Evolutionary conservation across 139 green algal species (phyloP), one percentile per base, ranked within the genome.

Genomic region (Mesostigma viride): DNA sequence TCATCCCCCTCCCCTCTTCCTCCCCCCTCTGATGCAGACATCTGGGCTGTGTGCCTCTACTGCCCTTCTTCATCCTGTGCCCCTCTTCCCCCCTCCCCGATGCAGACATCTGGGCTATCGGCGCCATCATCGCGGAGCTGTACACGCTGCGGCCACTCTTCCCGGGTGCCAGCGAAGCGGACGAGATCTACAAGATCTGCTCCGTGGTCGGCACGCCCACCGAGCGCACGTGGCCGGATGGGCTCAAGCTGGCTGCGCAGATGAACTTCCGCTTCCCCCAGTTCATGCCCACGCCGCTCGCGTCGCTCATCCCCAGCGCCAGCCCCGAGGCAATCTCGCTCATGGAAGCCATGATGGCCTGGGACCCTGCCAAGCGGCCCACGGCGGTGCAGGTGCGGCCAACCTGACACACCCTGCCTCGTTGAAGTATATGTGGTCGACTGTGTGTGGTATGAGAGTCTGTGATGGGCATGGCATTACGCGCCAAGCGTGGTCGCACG

Each of bases 141-240:
- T 95, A 90, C 83, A 93, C 87, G 26, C 85, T 97, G 73, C 79
- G 86, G 17, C 91, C 91, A 20, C 82, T 97, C 26, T 96, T 97
- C 61, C 87, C 87, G 0, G 87, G 87, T 14, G 59, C 45, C 53
- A 70, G 74, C 62, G 82, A 97, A 84, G 82, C 85, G 0, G 91
- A 97, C 53, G 84, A 96, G 83, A 86, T 97, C 35, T 88, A 89
- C 76, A 95, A 95, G 79, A 94, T 96, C 53, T 93, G 86, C 71
- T 73, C 36, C 33, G 82, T 96, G 31, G 77, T 96, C 73, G 91
- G 91, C 46, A 91, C 85, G 0, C 91, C 91, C 47, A 95, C 79
- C 0, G 35, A 68, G 31, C 57, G 83, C 51, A 88, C 59, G 0
- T 97, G 89, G 88, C 85, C 88, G 0, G 88, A 96, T 30, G 91